Percentiles rank a stretch among this genome's conserved stretches.
Evolutionary conservation across 768 basidiomycete species (phyloP).

Genomic region (Termitomyces sp.): DNA sequence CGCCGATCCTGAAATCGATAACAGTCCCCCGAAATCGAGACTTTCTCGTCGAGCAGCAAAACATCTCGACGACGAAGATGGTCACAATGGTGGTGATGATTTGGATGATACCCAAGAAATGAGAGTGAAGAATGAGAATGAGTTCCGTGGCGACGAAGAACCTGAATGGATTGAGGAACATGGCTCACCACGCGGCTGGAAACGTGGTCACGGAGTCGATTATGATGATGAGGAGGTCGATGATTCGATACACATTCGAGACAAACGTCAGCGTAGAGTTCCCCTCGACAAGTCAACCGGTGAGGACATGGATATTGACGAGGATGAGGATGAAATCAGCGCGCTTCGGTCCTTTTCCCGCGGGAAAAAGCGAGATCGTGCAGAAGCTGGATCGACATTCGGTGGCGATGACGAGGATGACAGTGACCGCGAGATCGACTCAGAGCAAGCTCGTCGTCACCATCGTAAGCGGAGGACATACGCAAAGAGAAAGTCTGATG

Average conservation of each 20-base stretch:
- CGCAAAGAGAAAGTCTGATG: constrained; percentile 51
- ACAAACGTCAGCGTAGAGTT: constrained; percentile 57
- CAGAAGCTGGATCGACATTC: constrained; percentile 70
- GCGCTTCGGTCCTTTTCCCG: constrained; percentile 38
- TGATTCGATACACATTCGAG: constrained; percentile 36
- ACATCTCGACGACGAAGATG: constrained; percentile 33
- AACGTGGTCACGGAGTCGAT: constrained; percentile 46
- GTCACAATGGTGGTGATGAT: constrained; percentile 34
- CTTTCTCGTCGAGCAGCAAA: constrained; percentile 30
- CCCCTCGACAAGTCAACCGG: constrained; percentile 42
- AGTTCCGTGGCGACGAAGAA: constrained; percentile 49
- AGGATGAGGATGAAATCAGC: constrained; percentile 41
- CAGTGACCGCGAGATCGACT: constrained; percentile 35
- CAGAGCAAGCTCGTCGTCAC: constrained; percentile 41
- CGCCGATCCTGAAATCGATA: constrained; percentile 17
- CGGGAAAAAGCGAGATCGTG: constrained; percentile 77
- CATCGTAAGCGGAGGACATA: constrained; percentile 60
- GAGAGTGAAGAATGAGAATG: constrained; percentile 48
- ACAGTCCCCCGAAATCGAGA: constrained; percentile 20
- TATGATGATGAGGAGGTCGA: constrained; percentile 43
- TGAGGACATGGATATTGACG: constrained; percentile 48
- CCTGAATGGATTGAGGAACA: constrained; percentile 34
- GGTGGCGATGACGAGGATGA: constrained; percentile 58
- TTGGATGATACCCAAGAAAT: constrained; percentile 52
- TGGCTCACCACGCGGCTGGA: constrained; percentile 42